A percentile compares a stretch with the other conserved stretches of the same genome.
These are phyloP conservation scores for Fonsecaea erecta DNA, from an alignment of 2,329 filamentous ascomycete species.

Conservation along the genomic window DNA sequence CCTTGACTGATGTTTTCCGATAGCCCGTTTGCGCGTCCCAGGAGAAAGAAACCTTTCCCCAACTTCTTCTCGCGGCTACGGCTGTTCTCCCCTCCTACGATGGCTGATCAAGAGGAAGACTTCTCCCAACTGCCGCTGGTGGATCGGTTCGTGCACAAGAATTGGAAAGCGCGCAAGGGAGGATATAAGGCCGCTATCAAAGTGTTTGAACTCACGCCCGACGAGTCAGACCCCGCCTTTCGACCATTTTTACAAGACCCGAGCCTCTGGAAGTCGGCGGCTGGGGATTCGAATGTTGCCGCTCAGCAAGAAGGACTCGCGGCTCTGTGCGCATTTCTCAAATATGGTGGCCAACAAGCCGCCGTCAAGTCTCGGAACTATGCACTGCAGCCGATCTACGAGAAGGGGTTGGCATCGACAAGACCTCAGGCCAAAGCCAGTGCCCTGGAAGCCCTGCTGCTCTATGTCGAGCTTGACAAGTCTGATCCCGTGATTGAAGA, in stretches of 20 bases:
- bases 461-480: slow-evolving; percentile 89
- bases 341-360: slow-evolving; percentile 82
- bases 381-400: slow-evolving; percentile 78
- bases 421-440: slow-evolving; percentile 87
- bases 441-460: slow-evolving; percentile 80
- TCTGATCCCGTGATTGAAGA: slow-evolving; percentile 88
- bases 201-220: slow-evolving; percentile 80
- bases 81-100: slow-evolving; percentile 38
- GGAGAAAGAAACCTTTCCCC: slow-evolving; percentile 18
- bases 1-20: slow-evolving; percentile 34
- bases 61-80: slow-evolving; percentile 25
- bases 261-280: slow-evolving; percentile 86
- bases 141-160: slow-evolving; percentile 57
- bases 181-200: slow-evolving; percentile 92
- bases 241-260: slow-evolving; percentile 85
- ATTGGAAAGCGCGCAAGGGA: slow-evolving; percentile 96
- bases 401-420: slow-evolving; percentile 88
- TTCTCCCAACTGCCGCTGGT: slow-evolving; percentile 50
- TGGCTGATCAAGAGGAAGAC: slow-evolving; percentile 51
- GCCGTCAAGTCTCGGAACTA: slow-evolving; percentile 68
- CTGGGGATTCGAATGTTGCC: slow-evolving; percentile 92
- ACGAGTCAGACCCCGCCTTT: slow-evolving; percentile 85
- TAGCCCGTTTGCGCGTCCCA: slow-evolving; percentile 29
- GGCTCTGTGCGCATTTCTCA: slow-evolving; percentile 87
- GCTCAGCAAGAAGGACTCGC: slow-evolving; percentile 91